Evolutionary conservation across 148 eudicot genomes (phyloP), one percentile per base, ranked within the genome.

Genomic region (Polygonum aviculare): DNA sequence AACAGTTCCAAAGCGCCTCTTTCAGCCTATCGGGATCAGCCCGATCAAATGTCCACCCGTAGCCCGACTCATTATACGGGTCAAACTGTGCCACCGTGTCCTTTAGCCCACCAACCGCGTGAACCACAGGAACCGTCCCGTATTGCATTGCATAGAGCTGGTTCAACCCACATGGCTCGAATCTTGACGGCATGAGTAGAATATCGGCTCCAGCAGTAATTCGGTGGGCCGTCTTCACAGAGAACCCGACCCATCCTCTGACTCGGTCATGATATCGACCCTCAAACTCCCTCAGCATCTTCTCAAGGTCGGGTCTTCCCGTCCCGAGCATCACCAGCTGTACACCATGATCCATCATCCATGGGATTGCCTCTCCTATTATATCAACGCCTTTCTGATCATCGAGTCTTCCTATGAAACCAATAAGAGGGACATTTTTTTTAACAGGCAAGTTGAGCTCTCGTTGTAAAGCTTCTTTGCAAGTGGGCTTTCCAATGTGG

Each of bases 81-180:
- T 96, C 87, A 73, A 89, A 96, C 7, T 86, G 90, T 77, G 87
- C 87, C 51, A 96, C 97, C 0, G 99, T 96, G 79, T 96, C 99
- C 50, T 91, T 85, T 40, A 96, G 82, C 33, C 99, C 98, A 10
- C 99, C 98, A 52, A 96, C 99, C 3, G 93, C 93, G 79, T 96
- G 99, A 81, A 96, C 99, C 1, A 96, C 98, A 0, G 98, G 99
- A 49, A 96, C 78, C 0, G 99, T 96, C 36, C 99, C 98, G 69
- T 96, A 96, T 21, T 51, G 78, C 98, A 96, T 93, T 0, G 98
- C 99, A 78, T 96, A 96, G 2, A 96, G 82, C 81, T 96, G 99
- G 80, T 96, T 96, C 49, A 96, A 84, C 78, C 98, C 99, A 82
- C 98, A 96, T 7, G 99, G 99, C 81, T 96, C 97, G n/a, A 96